These are phyloP conservation scores for Hymenoscyphus albidus DNA, from an alignment of 2,329 filamentous ascomycete species.

Conservation along the genomic window DNA sequence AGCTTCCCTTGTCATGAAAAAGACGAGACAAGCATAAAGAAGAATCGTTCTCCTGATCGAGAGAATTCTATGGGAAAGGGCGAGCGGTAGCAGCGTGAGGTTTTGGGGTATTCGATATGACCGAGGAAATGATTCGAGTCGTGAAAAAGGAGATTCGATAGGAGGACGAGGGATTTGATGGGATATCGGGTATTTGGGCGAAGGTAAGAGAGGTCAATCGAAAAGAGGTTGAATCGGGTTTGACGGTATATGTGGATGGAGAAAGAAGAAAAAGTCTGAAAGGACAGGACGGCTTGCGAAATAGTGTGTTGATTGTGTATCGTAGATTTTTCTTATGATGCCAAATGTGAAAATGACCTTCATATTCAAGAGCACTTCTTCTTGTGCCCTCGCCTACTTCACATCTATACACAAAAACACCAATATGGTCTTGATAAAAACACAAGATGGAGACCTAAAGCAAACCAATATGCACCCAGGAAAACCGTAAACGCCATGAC, in stretches of 20 bases:
- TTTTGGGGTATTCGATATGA: background rate
- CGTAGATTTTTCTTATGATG: slow-evolving; percentile 21
- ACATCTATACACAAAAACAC: slow-evolving; percentile 35
- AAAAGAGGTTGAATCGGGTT: background rate
- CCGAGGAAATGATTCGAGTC: background rate
- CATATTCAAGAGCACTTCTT: slow-evolving; percentile 24
- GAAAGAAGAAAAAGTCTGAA: slow-evolving; percentile 26
- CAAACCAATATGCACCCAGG: slow-evolving; percentile 25
- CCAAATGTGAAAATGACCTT: slow-evolving; percentile 21
- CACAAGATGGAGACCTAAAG: slow-evolving; percentile 23
- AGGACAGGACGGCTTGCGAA: slow-evolving; percentile 34
- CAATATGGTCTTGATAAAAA: slow-evolving; percentile 23
- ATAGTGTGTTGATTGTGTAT: slow-evolving; percentile 23
- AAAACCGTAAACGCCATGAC: slow-evolving; percentile 32
- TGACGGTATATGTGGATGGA: background rate
- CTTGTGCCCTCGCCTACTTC: slow-evolving; percentile 31
- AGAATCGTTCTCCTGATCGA: background rate
- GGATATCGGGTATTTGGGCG: background rate
- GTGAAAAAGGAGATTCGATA: background rate
- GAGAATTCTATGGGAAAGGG: background rate
- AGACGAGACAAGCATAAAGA: background rate
- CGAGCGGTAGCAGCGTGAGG: background rate
- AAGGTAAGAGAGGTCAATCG: background rate
- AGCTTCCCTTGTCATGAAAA: background rate
- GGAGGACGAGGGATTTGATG: no score